Conservation (phyloP, 2,329 filamentous ascomycete genomes). For the Hymenoscyphus repandus region DNA sequence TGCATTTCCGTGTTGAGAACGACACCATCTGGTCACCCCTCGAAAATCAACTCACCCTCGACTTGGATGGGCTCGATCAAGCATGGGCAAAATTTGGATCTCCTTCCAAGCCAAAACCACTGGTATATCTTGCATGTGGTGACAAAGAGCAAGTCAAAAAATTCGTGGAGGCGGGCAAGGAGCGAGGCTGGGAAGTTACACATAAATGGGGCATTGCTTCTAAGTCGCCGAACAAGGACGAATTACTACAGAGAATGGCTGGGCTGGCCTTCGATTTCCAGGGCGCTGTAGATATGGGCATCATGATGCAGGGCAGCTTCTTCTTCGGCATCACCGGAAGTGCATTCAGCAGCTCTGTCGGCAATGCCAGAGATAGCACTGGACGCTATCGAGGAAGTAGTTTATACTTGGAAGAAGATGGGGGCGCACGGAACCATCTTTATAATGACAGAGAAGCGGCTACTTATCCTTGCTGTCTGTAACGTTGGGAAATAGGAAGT, state of each 20-base stretch:
- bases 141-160: conserved; percentile 30
- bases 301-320: conserved; percentile 31
- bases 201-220: conserved; percentile 30
- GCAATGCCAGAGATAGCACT: conserved; percentile 31
- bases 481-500: neutral
- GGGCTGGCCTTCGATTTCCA: conserved; percentile 33
- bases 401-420: conserved; percentile 27
- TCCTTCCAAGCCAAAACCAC: conserved; percentile 21
- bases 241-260: conserved; percentile 23
- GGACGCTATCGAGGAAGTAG: conserved; percentile 34
- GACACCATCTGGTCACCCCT: conserved; percentile 35
- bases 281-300: conserved; percentile 32
- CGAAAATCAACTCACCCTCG: conserved; percentile 31
- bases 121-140: conserved; percentile 34
- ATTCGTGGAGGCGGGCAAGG: conserved; percentile 28
- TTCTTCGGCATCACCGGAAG: conserved; percentile 33
- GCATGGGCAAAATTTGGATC: conserved; percentile 29
- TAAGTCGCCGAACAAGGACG: conserved; percentile 14
- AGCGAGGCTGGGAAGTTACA: conserved; percentile 33
- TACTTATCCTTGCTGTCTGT: conserved; percentile 33
- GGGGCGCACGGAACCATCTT: conserved; percentile 30
- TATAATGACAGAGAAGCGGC: conserved; percentile 31
- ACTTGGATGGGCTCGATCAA: conserved; percentile 33
- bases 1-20: conserved; percentile 34
- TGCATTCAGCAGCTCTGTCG: conserved; percentile 31